Percentiles rank a stretch among this genome's conserved stretches.
Conservation (phyloP, 176 grass and related monocot species). For the Oryza nivara region DNA sequence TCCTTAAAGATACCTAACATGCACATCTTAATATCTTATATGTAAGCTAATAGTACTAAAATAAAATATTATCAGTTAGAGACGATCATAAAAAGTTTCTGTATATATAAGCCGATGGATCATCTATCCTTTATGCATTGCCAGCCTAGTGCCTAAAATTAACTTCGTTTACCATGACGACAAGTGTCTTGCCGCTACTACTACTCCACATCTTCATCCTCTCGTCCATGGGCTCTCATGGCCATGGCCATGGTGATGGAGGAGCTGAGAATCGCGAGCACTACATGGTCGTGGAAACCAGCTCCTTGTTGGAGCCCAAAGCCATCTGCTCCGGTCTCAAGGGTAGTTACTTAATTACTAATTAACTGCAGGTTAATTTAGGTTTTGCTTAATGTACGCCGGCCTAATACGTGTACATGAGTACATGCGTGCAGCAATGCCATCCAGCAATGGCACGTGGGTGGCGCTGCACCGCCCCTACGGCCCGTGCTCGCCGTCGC, state of each 20-base stretch:
- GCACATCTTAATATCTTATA: no score
- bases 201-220: not conserved
- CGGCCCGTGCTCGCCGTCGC: constrained; percentile 14
- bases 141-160: not conserved
- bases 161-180: not conserved
- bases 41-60: no score
- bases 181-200: not conserved
- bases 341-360: not conserved
- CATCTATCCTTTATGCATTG: not conserved
- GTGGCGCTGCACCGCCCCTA: not conserved
- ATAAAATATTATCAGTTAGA: no score
- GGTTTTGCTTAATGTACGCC: no score
- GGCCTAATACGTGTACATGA: no score
- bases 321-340: constrained; percentile 28
- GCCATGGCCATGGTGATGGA: not conserved
- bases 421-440: not conserved
- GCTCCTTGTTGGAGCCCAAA: constrained; percentile 2
- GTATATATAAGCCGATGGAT: no score
- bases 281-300: constrained; percentile 24
- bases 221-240: not conserved
- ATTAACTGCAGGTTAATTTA: no score
- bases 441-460: constrained; percentile 1
- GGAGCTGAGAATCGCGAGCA: not conserved
- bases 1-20: no score
- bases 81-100: no score